Evolutionary conservation across 345 rosid species (phyloP).

Genomic region (Pelargonium nanum): DNA sequence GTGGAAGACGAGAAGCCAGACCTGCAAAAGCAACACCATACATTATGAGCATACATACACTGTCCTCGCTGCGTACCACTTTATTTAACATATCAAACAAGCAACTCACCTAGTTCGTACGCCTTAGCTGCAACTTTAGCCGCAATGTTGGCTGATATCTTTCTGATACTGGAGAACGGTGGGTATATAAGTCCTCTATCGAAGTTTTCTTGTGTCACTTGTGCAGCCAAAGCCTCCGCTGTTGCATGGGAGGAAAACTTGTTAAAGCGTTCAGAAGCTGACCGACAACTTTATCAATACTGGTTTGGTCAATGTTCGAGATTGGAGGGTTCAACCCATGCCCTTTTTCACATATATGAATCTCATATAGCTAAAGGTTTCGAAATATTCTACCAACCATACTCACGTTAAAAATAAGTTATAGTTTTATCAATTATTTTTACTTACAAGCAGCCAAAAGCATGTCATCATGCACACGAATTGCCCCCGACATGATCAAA

Average conservation of each 20-base stretch:
- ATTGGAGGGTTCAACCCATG: too few relatives aligned
- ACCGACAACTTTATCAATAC: background rate
- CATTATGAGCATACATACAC: background rate
- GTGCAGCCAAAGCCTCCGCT: slow-evolving; percentile 90
- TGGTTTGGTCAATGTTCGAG: background rate
- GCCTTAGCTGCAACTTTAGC: slow-evolving; percentile 85
- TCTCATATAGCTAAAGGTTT: background rate
- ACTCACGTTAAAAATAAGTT: too few relatives aligned
- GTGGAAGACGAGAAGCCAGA: slow-evolving; percentile 84
- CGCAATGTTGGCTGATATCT: slow-evolving; percentile 84
- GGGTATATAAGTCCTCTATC: slow-evolving; percentile 83
- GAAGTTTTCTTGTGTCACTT: slow-evolving; percentile 55
- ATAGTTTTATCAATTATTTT: background rate
- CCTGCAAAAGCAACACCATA: slow-evolving; percentile 25
- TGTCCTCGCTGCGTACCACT: background rate
- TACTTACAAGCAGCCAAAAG: slow-evolving; percentile 97
- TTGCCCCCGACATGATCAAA: slow-evolving; percentile 77
- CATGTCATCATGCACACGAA: slow-evolving; percentile 89
- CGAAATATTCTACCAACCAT: background rate
- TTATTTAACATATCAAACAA: background rate
- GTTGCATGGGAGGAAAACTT: slow-evolving; percentile 14
- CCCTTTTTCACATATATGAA: too few relatives aligned
- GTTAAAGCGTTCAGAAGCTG: background rate
- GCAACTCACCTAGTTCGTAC: slow-evolving; percentile 74
- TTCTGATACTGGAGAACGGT: slow-evolving; percentile 76